Evolutionary conservation across 2,329 filamentous ascomycete species (phyloP).

Genomic region (Phaeosphaeria sp.): DNA sequence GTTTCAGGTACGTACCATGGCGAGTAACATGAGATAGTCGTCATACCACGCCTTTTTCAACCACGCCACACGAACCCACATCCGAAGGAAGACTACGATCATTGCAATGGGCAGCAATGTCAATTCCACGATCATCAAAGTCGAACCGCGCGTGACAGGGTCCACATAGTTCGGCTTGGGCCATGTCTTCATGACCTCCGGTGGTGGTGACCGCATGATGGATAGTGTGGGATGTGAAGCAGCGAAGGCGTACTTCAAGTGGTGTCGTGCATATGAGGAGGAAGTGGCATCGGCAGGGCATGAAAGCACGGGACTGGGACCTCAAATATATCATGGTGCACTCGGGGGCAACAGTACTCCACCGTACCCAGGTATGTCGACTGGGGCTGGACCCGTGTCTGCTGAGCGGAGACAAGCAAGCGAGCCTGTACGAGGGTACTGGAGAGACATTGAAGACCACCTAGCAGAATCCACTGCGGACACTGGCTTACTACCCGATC

Average conservation of each 20-base stretch:
- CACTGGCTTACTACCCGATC: slow-evolving; percentile 38
- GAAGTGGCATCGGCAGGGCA: slow-evolving; percentile 35
- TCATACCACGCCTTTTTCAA: slow-evolving; percentile 49
- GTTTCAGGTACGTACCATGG: slow-evolving; percentile 36
- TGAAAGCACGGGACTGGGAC: slow-evolving; percentile 35
- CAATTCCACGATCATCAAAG: slow-evolving; percentile 50
- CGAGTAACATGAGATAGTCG: slow-evolving; percentile 48
- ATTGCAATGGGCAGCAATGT: slow-evolving; percentile 46
- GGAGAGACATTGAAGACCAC: slow-evolving; percentile 26
- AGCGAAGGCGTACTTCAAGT: slow-evolving; percentile 24
- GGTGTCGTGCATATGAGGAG: slow-evolving; percentile 23
- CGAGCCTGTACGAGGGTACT: slow-evolving; percentile 24
- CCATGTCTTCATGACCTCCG: slow-evolving; percentile 47
- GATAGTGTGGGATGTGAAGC: slow-evolving; percentile 17
- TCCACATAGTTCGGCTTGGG: slow-evolving; percentile 54
- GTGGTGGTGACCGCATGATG: slow-evolving; percentile 43
- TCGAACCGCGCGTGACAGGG: slow-evolving; percentile 51
- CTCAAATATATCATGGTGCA: slow-evolving; percentile 32
- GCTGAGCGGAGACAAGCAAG: slow-evolving; percentile 26
- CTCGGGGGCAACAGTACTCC: slow-evolving; percentile 23
- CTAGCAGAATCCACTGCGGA: slow-evolving; percentile 30
- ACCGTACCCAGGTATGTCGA: slow-evolving; percentile 31
- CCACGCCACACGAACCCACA: slow-evolving; percentile 47
- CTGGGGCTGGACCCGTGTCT: slow-evolving; percentile 33
- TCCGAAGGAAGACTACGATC: slow-evolving; percentile 41